These are phyloP conservation scores for Salvia miltiorrhiza DNA, from an alignment of 257 asterid genomes.

Conservation along the genomic window DNA sequence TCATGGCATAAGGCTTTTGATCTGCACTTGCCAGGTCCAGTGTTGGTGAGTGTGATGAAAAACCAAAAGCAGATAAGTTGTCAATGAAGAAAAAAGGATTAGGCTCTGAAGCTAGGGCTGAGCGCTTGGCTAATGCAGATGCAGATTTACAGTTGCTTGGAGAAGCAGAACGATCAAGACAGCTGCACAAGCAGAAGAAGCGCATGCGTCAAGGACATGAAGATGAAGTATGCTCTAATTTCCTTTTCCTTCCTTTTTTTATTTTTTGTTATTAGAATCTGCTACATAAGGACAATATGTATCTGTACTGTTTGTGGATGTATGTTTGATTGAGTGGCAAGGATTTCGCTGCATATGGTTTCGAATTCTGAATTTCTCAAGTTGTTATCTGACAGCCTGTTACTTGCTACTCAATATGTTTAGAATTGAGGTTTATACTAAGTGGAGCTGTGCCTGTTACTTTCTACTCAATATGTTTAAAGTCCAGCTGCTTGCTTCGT, in stretches of 20 bases:
- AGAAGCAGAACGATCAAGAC: slow-evolving; percentile 84
- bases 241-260: neutral
- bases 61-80: slow-evolving; percentile 66
- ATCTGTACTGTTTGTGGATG: slow-evolving; percentile 9
- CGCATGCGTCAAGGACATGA: slow-evolving; percentile 94
- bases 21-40: slow-evolving; percentile 43
- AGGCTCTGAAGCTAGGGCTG: slow-evolving; percentile 92
- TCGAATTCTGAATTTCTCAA: too few species aligned
- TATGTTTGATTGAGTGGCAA: too few species aligned
- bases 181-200: slow-evolving; percentile 71
- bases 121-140: slow-evolving; percentile 77
- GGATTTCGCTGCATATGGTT: too few species aligned
- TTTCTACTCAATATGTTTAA: too few species aligned
- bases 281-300: neutral
- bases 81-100: slow-evolving; percentile 79
- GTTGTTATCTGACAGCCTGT: too few species aligned
- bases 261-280: slow-evolving; percentile 5
- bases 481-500: too few species aligned
- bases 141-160: slow-evolving; percentile 84
- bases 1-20: slow-evolving; percentile 2
- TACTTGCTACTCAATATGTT: too few species aligned
- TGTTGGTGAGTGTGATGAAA: slow-evolving; percentile 45
- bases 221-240: slow-evolving; percentile 59
- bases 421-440: too few species aligned
- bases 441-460: too few species aligned